Evolutionary conservation across 2,329 filamentous ascomycete species (phyloP), one percentile per base, ranked within the genome.

Genomic region (Colletotrichum sp.): DNA sequence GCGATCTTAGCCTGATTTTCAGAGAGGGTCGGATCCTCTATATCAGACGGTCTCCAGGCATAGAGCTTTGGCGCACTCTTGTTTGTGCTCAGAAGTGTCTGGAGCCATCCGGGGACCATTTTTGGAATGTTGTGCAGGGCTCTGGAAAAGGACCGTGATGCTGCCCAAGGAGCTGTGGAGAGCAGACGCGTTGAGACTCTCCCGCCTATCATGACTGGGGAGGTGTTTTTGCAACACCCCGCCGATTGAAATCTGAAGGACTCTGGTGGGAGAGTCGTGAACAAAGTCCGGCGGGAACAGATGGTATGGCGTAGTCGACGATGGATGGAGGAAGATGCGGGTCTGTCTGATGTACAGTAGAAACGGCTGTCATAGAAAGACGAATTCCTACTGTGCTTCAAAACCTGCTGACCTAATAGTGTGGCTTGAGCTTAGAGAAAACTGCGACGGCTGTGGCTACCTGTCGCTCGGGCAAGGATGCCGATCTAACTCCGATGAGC

Each of bases 21-120:
- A 38, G 48, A 56, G 30, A 36, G 32, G 14, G 3, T 30, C 13
- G 28, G 32, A 10, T 71, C 72, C 34, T 75, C 65, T 24, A 85
- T 61, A 36, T 85, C 84, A 48, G 79, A 79, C 3, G 78, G 69
- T 6, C 78, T 78, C 85, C 85, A 86, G 16, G 84, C 82, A 69
- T 83, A 86, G 4, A 86, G 77, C n/a, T 78, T 85, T 12, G 83
- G 82, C 0, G 84, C 78, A 12, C 14, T 52, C 38, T 24, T 26
- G 7, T 80, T 78, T 6, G 48, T 65, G 28, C 74, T 71, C 26
- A 84, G 74, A n/a, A 84, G 66, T 12, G 79, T 65, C 32, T 78
- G 75, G 13, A 86, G 81, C 85, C 85, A 86, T n/a, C 28, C 26
- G 12, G 73, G 58, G 34, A 32, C 6, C 74, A 71, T 74, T n/a